A percentile compares a stretch with the other conserved stretches of the same genome.
phyloP scores from a whole-genome alignment of 306 rosid genomes.

The Sicyos edulis region DNA sequence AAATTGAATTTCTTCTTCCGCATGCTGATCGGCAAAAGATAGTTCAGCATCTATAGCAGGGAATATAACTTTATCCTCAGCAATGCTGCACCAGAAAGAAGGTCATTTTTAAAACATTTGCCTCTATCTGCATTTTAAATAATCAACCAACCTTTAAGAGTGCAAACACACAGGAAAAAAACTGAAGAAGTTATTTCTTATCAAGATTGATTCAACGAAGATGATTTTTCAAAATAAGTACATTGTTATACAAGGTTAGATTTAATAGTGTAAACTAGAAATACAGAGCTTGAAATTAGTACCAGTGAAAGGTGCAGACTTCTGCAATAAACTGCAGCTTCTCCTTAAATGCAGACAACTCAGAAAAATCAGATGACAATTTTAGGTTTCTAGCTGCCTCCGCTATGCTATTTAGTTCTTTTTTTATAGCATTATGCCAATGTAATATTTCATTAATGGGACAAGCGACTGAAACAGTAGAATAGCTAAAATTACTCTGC shows the following conservation, averaged over 20 bases:
- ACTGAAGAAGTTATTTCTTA: neutral
- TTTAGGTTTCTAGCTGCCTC: constrained; percentile 39
- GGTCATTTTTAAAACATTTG: neutral
- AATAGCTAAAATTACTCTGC: constrained; percentile 41
- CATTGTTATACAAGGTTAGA: neutral
- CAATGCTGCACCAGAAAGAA: constrained; percentile 62
- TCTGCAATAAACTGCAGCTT: constrained; percentile 90
- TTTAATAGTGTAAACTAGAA: neutral
- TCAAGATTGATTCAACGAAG: neutral
- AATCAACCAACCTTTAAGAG: neutral
- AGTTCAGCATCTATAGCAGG: constrained; percentile 89
- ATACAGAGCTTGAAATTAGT: constrained; percentile 16
- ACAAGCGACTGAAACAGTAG: constrained; percentile 42
- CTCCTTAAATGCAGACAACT: constrained; percentile 76
- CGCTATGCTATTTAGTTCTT: constrained; percentile 78
- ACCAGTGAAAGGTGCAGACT: constrained; percentile 98
- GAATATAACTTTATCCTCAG: constrained; percentile 95
- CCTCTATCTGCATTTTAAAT: neutral
- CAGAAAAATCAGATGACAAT: constrained; percentile 55
- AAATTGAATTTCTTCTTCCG: constrained; percentile 90
- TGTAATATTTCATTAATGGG: constrained; percentile 88
- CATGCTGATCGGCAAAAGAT: constrained; percentile 78
- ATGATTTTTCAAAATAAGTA: neutral
- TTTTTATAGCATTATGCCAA: constrained; percentile 94
- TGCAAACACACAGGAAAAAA: neutral